Conservation (phyloP, 1,284 basidiomycete species). For the Puccinia sorghi region DNA sequence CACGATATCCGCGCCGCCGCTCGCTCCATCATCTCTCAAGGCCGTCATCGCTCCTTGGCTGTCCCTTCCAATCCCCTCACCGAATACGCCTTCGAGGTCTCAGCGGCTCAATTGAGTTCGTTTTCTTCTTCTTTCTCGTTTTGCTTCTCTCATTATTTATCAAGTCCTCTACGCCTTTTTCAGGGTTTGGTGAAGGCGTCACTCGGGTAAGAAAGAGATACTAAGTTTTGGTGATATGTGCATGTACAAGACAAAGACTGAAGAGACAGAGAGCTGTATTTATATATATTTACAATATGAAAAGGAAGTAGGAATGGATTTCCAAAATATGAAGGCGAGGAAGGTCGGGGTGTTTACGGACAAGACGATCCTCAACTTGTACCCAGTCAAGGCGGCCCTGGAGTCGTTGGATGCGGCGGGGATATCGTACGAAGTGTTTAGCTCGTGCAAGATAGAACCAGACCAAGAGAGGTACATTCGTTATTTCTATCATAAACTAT, state of each 20-base stretch:
- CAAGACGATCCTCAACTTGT: constrained; percentile 75
- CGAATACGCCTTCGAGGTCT: constrained; percentile 95
- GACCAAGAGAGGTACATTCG: constrained; percentile 78
- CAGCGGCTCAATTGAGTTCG: constrained; percentile 17
- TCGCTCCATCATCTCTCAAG: constrained; percentile 47
- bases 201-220: constrained; percentile 57
- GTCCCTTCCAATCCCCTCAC: constrained; percentile 66
- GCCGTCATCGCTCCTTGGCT: constrained; percentile 61
- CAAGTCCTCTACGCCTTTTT: too few relatives aligned
- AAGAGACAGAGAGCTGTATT: neutral
- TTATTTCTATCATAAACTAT: too few relatives aligned
- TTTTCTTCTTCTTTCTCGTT: constrained; percentile 59
- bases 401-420: constrained; percentile 72
- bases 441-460: constrained; percentile 81
- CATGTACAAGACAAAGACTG: neutral
- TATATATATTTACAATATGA: too few relatives aligned
- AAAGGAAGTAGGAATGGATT: constrained; percentile 85
- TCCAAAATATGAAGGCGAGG: constrained; percentile 81
- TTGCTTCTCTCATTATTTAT: constrained; percentile 78
- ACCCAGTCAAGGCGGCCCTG: constrained; percentile 80
- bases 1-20: constrained; percentile 43
- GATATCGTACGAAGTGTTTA: constrained; percentile 79
- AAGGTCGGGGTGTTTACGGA: constrained; percentile 95
- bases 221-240: neutral
- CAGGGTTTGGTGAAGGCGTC: constrained; percentile 58